Base-by-base conservation (phyloP, 345 rosid species). In the Brassica carinata region DNA sequence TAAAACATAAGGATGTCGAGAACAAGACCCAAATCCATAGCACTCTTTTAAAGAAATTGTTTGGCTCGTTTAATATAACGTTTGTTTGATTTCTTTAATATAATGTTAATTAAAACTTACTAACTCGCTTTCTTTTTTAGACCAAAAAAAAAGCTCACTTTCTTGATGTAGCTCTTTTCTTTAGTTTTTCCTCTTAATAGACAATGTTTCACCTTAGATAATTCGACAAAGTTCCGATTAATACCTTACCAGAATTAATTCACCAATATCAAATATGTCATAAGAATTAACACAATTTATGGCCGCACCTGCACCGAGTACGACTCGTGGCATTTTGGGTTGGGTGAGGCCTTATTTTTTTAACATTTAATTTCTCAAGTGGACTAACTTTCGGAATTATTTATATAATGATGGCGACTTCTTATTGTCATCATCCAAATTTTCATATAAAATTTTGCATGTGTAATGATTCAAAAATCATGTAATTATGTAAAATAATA, bases 381-480 rank as follows among this genome's bases (percentile, higher is more conserved):
- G 82, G 77, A 79, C 53, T 29, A 79, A 14, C 55, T 79, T 79
- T 72, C 4, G 40, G 68, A 72, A 66, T 79, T 55, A 5, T 34
- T 72, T 79, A 72, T 57, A 40, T 57, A 11, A 38, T 58, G 59
- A 79, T 66, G 73, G 45, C 34, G 73, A 79, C 82, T 29, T 38
- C 58, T 34, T 53, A 17, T 26, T 71, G 72, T 64, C 72, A 65
- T 38, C 43, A 72, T 55, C 58, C 57, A 72, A 15, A n/a, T 23
- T 78, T 30, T 17, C 6, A 72, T 72, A 58, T 66, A 66, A 13
- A 14, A 36, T 57, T 40, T 8, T 57, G 58, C 57, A 78, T 71
- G 67, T 65, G 66, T 33, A 26, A 55, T 38, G 77, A 72, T 66
- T 66, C 82, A 66, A 66, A 72, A 66, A 65, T 72, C 36, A 72